Percentiles rank a stretch among this genome's conserved stretches.
These are phyloP conservation scores for Arctium minus DNA, from an alignment of 129 eudicot species.

Conservation along the genomic window DNA sequence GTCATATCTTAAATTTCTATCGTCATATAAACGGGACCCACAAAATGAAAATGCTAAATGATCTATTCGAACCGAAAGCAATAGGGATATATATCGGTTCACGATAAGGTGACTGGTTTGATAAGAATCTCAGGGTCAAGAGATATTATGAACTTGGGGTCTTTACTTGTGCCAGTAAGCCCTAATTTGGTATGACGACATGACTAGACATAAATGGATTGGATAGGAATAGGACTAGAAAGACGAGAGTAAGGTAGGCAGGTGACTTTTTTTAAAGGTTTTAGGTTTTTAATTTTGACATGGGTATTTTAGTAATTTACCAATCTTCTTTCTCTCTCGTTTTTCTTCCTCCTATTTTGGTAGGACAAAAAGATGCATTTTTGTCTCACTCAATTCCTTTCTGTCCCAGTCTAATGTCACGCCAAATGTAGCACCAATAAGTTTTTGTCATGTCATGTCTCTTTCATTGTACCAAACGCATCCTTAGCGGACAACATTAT, in stretches of 20 bases:
- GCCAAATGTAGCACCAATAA: not conserved
- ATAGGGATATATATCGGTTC: too few species aligned
- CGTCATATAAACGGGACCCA: conserved; percentile 2
- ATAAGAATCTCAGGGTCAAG: too few species aligned
- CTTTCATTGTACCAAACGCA: too few species aligned
- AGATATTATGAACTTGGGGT: too few species aligned
- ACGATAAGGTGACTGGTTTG: too few species aligned
- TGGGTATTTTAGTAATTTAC: not conserved
- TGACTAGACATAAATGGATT: not conserved
- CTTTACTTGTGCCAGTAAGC: too few species aligned
- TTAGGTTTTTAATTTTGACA: too few species aligned
- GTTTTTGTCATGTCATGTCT: not conserved
- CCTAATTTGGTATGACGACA: not conserved
- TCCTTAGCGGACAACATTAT: too few species aligned
- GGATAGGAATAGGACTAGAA: not conserved
- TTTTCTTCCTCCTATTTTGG: not conserved
- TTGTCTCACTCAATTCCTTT: not conserved
- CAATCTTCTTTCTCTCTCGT: not conserved
- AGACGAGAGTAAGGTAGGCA: not conserved
- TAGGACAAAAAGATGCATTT: not conserved
- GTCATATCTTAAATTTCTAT: not conserved
- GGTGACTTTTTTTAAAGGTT: too few species aligned
- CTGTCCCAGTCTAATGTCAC: not conserved
- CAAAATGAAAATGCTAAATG: not conserved
- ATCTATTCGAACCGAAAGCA: not conserved